These are phyloP conservation scores for Mycena belliarum DNA, from an alignment of 768 basidiomycete species.

Conservation along the genomic window DNA sequence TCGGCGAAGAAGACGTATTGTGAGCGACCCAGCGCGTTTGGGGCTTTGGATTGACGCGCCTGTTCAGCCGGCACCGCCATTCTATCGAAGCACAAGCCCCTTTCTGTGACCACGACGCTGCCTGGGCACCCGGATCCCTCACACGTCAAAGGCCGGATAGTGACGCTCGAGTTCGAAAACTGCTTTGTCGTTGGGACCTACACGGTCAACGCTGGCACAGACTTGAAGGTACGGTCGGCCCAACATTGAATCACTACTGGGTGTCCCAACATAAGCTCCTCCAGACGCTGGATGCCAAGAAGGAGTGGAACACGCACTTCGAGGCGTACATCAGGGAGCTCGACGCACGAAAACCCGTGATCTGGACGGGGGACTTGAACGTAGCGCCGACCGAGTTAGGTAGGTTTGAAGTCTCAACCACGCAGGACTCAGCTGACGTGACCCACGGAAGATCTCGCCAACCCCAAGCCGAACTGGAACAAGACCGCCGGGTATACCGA, in stretches of 20 bases:
- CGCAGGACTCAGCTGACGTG: neutral
- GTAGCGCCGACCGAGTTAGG: conserved; percentile 80
- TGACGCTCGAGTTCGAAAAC: conserved; percentile 78
- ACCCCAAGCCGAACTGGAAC: conserved; percentile 80
- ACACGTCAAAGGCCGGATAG: conserved; percentile 71
- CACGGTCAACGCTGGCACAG: conserved; percentile 79
- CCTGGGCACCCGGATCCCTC: conserved; percentile 72
- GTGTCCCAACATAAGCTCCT: neutral
- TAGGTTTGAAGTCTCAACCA: conserved; percentile 42
- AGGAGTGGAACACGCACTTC: conserved; percentile 80
- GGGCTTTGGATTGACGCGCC: neutral
- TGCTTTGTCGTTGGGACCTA: conserved; percentile 79
- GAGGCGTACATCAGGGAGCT: conserved; percentile 69
- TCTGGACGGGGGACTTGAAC: conserved; percentile 89
- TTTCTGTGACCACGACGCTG: conserved; percentile 64
- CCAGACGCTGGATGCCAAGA: conserved; percentile 76
- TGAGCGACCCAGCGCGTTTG: conserved; percentile 31
- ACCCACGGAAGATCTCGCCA: conserved; percentile 55
- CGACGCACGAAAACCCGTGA: conserved; percentile 79
- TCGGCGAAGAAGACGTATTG: conserved; percentile 80
- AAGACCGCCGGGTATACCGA: conserved; percentile 86
- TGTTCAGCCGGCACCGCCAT: conserved; percentile 75
- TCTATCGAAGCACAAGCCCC: conserved; percentile 73
- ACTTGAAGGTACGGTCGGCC: conserved; percentile 58
- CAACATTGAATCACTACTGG: neutral